Evolutionary conservation across 139 green algal genomes (phyloP).

Genomic region (Haematococcus sp.): DNA sequence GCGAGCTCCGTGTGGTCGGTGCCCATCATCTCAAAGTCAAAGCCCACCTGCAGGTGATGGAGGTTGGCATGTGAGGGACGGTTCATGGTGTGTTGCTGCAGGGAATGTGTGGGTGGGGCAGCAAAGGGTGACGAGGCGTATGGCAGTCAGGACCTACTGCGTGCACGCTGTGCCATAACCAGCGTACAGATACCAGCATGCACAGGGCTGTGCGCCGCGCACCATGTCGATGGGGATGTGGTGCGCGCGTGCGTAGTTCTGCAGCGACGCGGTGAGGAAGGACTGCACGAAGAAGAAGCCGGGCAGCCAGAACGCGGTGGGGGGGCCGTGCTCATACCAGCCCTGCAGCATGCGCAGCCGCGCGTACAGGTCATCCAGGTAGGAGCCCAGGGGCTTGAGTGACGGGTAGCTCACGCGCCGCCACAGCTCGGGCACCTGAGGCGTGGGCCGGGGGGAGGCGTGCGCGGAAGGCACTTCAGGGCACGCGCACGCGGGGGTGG

Average conservation of each 20-base stretch:
- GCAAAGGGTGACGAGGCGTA: background rate
- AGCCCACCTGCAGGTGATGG: constrained; percentile 28
- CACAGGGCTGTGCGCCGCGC: no score
- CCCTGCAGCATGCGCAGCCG: constrained; percentile 57
- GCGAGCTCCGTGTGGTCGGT: constrained; percentile 33
- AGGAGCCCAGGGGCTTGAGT: constrained; percentile 68
- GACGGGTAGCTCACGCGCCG: constrained; percentile 62
- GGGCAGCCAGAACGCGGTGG: constrained; percentile 70
- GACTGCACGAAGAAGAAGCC: constrained; percentile 86
- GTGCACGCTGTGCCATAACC: no score
- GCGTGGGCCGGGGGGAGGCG: no score
- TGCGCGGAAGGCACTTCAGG: no score
- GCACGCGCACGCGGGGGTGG: no score
- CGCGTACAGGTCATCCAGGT: constrained; percentile 68
- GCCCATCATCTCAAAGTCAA: constrained; percentile 70
- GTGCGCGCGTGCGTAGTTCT: constrained; percentile 75
- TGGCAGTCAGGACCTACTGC: no score
- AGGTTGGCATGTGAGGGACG: no score
- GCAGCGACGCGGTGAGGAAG: constrained; percentile 65
- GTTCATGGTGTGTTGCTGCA: background rate
- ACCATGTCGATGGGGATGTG: constrained; percentile 75
- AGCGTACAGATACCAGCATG: no score
- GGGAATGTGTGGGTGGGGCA: background rate
- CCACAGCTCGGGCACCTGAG: constrained; percentile 66
- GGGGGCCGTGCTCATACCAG: constrained; percentile 52